Base-by-base conservation (phyloP, 208 protist genomes). In the Wallacemonas sp. region DNA sequence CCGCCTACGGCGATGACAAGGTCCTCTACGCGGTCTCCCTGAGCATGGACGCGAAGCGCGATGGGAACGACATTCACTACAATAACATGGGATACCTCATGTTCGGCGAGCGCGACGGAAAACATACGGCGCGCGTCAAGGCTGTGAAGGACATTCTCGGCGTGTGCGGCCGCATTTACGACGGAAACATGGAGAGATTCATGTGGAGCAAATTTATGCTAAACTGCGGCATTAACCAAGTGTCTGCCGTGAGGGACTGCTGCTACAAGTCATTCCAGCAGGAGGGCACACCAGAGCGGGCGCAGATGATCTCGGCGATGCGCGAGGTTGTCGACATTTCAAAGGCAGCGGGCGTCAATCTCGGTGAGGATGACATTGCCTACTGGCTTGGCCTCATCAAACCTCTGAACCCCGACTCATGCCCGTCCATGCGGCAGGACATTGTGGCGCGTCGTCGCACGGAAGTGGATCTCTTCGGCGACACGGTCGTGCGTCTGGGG, bases 171-270 rank as follows among this genome's bases (percentile, higher is more conserved):
- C 48, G 50, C 20, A 48, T 59, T 23, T 59, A 59, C 32, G 52
- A 62, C 52, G 65, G 49, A 22, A 59, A 67, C 39, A 65, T 65
- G 23, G 23, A 45, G 49, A 28, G 45, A 1, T 55, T 65, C 11
- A 3, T 73, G 26, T 73, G 54, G 49, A 55, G 54, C 28, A 73
- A 73, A 33, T 38, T 73, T 11, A 73, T 73, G 68, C 25, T 63
- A 2, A 73, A 73, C 44, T 62, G 64, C 7, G 68, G 68, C 23
- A 44, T 73, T 14, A 73, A 73, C 25, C 68, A 73, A 38, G 39
- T 29, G 1, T 32, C 52, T 20, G 45, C 68, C 3, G 57, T 54
- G 4, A 55, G 45, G 25, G 59, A 73, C 12, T 62, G 32, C 23
- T 42, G 49, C 49, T 73, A 73, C 49, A n/a, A 48, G 26, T 26